Conservation (phyloP, 1,284 basidiomycete genomes). For the Puccinia hordei region DNA sequence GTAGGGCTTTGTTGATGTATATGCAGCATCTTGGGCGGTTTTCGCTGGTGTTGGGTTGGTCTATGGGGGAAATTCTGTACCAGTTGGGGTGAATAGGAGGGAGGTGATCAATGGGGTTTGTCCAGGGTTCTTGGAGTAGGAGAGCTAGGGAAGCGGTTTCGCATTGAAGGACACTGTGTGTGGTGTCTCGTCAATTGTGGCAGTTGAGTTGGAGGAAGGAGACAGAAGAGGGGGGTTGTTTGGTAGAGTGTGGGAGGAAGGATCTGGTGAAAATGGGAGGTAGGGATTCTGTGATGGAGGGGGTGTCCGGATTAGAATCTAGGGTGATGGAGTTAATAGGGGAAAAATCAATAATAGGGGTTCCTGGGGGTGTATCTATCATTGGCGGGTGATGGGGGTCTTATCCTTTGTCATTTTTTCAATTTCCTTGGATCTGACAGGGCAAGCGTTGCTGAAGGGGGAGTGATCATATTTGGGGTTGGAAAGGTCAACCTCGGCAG, state of each 20-base stretch:
- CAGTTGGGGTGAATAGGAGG: conserved; percentile 12
- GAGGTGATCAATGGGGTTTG: not conserved
- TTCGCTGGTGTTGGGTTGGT: not conserved
- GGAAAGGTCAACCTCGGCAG: too few species aligned
- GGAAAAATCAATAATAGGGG: not conserved
- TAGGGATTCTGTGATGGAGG: not conserved
- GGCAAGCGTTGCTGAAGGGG: too few species aligned
- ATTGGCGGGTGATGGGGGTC: not conserved
- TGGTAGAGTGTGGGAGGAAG: too few species aligned
- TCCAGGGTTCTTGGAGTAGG: conserved; percentile 13
- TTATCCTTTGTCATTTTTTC: too few species aligned
- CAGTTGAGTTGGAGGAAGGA: not conserved
- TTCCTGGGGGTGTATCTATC: too few species aligned
- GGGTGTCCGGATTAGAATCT: too few species aligned
- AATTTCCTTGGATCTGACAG: too few species aligned
- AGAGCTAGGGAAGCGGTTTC: not conserved
- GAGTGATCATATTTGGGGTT: too few species aligned
- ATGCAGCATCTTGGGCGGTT: not conserved
- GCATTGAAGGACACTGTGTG: not conserved
- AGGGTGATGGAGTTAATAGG: too few species aligned
- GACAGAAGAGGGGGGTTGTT: not conserved
- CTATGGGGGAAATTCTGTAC: not conserved
- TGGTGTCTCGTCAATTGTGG: not conserved
- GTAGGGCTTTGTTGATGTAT: not conserved
- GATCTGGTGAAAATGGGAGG: not conserved